Base-by-base conservation (phyloP, 179 eudicot species). In the Carnegiea gigantea region DNA sequence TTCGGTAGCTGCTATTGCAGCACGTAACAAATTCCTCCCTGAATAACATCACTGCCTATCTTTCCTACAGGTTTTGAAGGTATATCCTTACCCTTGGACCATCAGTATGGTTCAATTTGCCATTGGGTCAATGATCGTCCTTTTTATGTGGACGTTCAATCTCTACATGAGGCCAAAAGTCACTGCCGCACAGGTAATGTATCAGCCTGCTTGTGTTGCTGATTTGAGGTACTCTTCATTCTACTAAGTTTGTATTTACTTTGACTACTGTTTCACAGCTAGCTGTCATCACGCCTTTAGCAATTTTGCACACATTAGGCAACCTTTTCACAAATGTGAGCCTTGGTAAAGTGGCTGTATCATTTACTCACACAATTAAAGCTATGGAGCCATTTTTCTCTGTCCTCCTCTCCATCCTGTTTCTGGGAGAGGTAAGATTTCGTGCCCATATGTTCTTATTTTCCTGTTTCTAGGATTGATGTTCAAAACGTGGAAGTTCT, bases 331-430 rank as follows among this genome's bases (percentile, higher is more conserved):
- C 99, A 73, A 96, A 94, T 79, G 89, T 96, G 98, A 96, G 99
- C 85, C 97, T 96, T 70, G 98, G 99, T 75, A 93, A 93, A 91
- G 99, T 96, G 88, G 90, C 99, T 43, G 98, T 96, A 72, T 96
- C 99, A 21, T 96, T 96, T 82, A 96, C 99, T 48, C 99, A 96
- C 91, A 96, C 98, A 24, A 91, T 96, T 51, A 96, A 96, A 88
- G 99, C 99, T 65, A 94, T 93, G 96, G 99, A 96, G 88, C 99
- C 99, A 20, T 96, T 96, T 84, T 96, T 96, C 89, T 91, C 99
- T 57, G 99, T 94, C 85, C 59, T 96, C 71, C 92, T 96, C 43
- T 96, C 99, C 33, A 90, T 92, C 75, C 81, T 90, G 88, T 96
- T 96, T 81, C 80, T 96, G 38, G 96, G 96, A 60, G 99, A 96